phyloP scores from a whole-genome alignment of 2,329 filamentous ascomycete species.

The Exophiala phaeomuriformis region DNA sequence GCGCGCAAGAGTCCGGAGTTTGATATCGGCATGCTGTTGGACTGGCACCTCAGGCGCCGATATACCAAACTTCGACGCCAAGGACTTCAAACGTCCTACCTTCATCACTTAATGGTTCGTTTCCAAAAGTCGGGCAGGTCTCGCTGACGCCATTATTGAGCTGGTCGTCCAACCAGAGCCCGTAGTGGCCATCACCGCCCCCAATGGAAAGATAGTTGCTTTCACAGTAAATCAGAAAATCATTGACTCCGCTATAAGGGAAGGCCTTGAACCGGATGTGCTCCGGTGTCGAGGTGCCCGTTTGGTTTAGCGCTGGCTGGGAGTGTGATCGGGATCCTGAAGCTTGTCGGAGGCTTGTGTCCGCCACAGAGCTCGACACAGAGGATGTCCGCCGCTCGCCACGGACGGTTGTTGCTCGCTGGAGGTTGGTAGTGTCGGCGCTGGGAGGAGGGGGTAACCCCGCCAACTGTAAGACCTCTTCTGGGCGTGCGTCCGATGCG shows the following conservation, averaged over 20 bases:
- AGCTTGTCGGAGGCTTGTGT: constrained; percentile 9
- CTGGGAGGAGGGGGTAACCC: constrained; percentile 63
- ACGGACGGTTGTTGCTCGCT: constrained; percentile 53
- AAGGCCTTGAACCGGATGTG: constrained; percentile 93
- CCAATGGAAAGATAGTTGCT: constrained; percentile 76
- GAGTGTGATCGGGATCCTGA: constrained; percentile 18
- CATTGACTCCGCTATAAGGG: constrained; percentile 89
- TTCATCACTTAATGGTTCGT: constrained; percentile 86
- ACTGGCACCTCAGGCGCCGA: constrained; percentile 48
- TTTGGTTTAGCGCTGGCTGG: constrained; percentile 27
- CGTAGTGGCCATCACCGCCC: constrained; percentile 83
- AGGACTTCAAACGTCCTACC: constrained; percentile 86
- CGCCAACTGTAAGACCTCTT: constrained; percentile 43
- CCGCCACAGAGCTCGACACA: constrained; percentile 28
- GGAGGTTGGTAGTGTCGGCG: constrained; percentile 55
- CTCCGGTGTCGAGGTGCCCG: constrained; percentile 55
- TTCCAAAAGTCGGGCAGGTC: constrained; percentile 84
- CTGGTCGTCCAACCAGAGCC: constrained; percentile 83
- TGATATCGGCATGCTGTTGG: neutral
- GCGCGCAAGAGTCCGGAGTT: no score
- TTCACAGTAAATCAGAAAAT: constrained; percentile 94
- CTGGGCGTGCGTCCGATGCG: constrained; percentile 16
- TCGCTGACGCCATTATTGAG: constrained; percentile 79
- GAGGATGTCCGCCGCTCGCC: constrained; percentile 35
- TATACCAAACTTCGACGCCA: constrained; percentile 88